A percentile compares a stretch with the other conserved stretches of the same genome.
phyloP scores from a whole-genome alignment of 768 basidiomycete genomes.

The Ramaria sp. region DNA sequence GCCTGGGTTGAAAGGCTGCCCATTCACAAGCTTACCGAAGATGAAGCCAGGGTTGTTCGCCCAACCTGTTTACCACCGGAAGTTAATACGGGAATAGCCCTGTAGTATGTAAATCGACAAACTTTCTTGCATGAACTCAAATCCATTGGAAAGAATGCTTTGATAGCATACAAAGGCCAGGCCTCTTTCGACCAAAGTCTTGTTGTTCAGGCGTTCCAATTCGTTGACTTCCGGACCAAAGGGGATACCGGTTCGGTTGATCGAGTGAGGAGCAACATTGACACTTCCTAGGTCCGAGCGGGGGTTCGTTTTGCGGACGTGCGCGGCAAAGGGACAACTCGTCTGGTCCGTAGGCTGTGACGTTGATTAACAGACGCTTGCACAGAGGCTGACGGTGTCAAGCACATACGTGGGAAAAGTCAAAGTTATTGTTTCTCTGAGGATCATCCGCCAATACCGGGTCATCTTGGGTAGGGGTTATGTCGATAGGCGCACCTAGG shows the following conservation, averaged over 20 bases:
- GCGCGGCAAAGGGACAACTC: constrained; percentile 22
- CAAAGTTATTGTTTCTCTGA: constrained; percentile 20
- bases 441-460: constrained; percentile 18
- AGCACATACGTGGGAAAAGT: constrained; percentile 12
- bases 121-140: constrained; percentile 22
- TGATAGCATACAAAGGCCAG: constrained; percentile 35
- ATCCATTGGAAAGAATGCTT: constrained; percentile 20
- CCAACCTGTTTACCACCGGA: constrained; percentile 7
- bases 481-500: constrained; percentile 19
- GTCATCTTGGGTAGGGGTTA: constrained; percentile 17
- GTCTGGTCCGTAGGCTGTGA: constrained; percentile 16
- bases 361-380: constrained; percentile 19
- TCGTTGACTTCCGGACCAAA: constrained; percentile 41
- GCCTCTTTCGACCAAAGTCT: constrained; percentile 35
- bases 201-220: constrained; percentile 23
- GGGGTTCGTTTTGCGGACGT: constrained; percentile 21
- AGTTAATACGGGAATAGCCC: too few relatives aligned
- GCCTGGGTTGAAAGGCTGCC: constrained; percentile 20
- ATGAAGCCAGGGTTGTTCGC: constrained; percentile 22
- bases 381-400: constrained; percentile 10
- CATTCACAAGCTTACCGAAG: not conserved
- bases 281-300: constrained; percentile 16
- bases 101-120: not conserved
- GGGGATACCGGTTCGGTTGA: constrained; percentile 39
- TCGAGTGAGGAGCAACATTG: constrained; percentile 19